These are phyloP conservation scores for Heracleum sosnowskyi DNA, from an alignment of 129 eudicot species.

Conservation along the genomic window DNA sequence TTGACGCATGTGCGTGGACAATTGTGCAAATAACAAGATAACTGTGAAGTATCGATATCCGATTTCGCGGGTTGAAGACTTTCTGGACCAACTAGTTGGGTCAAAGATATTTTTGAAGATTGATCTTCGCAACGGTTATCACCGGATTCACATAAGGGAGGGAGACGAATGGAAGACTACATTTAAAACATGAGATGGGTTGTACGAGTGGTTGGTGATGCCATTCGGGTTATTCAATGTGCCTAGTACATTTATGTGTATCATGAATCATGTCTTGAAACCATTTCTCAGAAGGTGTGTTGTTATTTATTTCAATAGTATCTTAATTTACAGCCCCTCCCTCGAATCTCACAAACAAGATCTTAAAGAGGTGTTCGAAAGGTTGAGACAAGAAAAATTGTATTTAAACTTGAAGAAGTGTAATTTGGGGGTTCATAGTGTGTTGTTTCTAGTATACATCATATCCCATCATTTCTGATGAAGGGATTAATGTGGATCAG, in stretches of 20 bases:
- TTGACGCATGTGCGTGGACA: not conserved
- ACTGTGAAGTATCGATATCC: too few species aligned
- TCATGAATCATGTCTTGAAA: too few species aligned
- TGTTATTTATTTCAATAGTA: slow-evolving; percentile 11
- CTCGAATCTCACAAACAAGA: not conserved
- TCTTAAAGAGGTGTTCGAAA: not conserved
- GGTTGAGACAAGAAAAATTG: not conserved
- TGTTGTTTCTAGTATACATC: not conserved
- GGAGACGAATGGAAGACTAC: too few species aligned
- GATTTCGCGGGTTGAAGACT: too few species aligned
- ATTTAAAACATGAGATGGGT: too few species aligned
- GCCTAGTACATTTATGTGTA: too few species aligned
- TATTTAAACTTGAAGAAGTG: not conserved
- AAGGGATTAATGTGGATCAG: slow-evolving; percentile 4
- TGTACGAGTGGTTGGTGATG: not conserved
- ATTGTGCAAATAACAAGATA: too few species aligned
- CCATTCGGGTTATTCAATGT: too few species aligned
- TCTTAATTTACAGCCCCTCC: not conserved
- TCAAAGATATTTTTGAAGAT: too few species aligned
- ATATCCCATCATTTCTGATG: not conserved
- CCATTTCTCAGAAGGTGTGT: not conserved
- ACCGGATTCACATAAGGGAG: too few species aligned
- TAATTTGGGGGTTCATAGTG: not conserved
- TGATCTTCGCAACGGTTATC: too few species aligned
- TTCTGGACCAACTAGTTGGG: too few species aligned